Evolutionary conservation across 306 rosid species (phyloP), one percentile per base, ranked within the genome.

Genomic region (Vigna unguiculata): DNA sequence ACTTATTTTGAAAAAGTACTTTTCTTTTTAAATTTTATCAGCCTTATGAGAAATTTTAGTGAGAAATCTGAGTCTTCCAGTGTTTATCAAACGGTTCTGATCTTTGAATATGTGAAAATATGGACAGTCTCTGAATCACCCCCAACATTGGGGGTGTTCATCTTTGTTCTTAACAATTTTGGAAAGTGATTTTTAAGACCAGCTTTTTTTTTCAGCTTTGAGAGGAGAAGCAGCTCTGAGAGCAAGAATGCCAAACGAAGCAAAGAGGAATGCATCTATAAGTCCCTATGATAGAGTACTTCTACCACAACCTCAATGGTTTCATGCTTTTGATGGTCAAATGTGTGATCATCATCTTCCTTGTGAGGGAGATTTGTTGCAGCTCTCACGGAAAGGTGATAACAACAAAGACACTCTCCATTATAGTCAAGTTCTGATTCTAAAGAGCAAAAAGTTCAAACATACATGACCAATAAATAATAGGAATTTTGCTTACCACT

Each of bases 171-270:
- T 38, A 20, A 2, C 5, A 20, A 66, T 21, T 46, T 46, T 73
- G 20, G 15, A 38, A 28, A 20, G 69, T 47, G 52, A 9, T 30
- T 62, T 32, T 20, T 5, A 24, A 22, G 20, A 9, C 69, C 49
- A 24, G 20, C 25, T 47, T 14, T 9, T 57, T 53, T 67, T 30
- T 53, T 10, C 2, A 93, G 98, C 98, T 55, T 82, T 93, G 88
- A 72, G 98, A 77, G 98, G 96, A 48, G 98, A 93, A 88, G 90
- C 96, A 9, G 92, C 92, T 78, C 55, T 93, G 55, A 84, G 80
- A 77, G 82, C 93, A 46, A 91, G 98, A 75, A 64, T 93, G 69
- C 97, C 95, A 13, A 91, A 84, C 69, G 98, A 89, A 82, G 79
- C 92, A 21, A 87, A 84, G 75, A 89, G 80, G 88, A 87, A 87